These are phyloP conservation scores for Karstenula rhodostoma DNA, from an alignment of 2,329 filamentous ascomycete species.

Conservation along the genomic window DNA sequence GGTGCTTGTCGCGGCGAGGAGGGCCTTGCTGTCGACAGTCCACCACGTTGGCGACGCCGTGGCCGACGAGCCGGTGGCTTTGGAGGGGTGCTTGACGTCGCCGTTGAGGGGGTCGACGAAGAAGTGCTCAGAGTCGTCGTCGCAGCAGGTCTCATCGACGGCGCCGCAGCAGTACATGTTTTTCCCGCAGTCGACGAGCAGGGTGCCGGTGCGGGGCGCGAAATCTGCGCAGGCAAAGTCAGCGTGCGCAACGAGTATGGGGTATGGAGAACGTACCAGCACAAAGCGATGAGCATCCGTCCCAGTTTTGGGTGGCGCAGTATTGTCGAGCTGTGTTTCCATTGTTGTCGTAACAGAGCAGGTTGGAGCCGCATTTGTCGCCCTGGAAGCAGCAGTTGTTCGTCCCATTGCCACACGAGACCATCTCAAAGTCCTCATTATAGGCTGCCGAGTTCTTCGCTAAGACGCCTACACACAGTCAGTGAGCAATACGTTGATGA, in stretches of 20 bases:
- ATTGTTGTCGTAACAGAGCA: background rate
- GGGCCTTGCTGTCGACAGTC: constrained; percentile 7
- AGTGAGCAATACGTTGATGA: background rate
- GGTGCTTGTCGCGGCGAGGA: constrained; percentile 4
- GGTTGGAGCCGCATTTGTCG: constrained; percentile 4
- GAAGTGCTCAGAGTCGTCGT: background rate
- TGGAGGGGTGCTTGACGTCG: constrained; percentile 5
- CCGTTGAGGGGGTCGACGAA: constrained; percentile 6
- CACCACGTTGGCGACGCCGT: constrained; percentile 5
- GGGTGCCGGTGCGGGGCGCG: background rate
- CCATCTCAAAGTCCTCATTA: background rate
- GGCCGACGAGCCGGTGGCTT: background rate
- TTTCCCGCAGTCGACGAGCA: constrained; percentile 5
- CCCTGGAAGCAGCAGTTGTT: constrained; percentile 10
- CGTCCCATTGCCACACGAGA: constrained; percentile 6
- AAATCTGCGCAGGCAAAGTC: background rate
- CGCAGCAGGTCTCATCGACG: background rate
- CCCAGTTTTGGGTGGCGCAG: background rate
- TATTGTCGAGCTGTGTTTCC: background rate
- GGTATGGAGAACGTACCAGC: background rate
- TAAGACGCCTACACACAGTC: constrained; percentile 1
- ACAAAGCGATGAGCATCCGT: background rate
- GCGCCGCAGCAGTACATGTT: constrained; percentile 10
- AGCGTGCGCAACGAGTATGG: background rate
- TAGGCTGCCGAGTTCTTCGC: background rate